phyloP scores from a whole-genome alignment of 768 basidiomycete species.

The Lyophyllum shimeji region DNA sequence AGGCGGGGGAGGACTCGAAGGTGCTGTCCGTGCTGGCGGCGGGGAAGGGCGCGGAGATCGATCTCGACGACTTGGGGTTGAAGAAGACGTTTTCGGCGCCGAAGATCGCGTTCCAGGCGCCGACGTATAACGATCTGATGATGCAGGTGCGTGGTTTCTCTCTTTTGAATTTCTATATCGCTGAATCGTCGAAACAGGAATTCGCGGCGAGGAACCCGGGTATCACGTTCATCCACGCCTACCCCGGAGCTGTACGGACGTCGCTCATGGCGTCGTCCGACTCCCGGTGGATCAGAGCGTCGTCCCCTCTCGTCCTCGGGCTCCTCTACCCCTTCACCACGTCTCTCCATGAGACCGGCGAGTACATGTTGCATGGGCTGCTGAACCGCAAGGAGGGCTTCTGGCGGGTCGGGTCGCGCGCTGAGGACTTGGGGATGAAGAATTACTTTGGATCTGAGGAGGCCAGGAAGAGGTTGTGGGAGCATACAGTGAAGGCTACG shows the following conservation, averaged over 20 bases:
- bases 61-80: conserved; percentile 44
- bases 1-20: conserved; percentile 49
- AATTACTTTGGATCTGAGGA: conserved; percentile 36
- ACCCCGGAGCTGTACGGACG: conserved; percentile 40
- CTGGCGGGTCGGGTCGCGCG: conserved; percentile 30
- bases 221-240: conserved; percentile 38
- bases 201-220: conserved; percentile 33
- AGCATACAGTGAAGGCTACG: conserved; percentile 27
- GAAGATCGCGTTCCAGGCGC: conserved; percentile 26
- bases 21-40: conserved; percentile 46
- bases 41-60: conserved; percentile 35
- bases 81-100: conserved; percentile 35
- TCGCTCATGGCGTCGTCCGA: conserved; percentile 24
- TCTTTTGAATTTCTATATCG: background rate
- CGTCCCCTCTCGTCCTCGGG: conserved; percentile 16
- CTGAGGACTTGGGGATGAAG: conserved; percentile 31
- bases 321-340: conserved; percentile 19
- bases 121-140: conserved; percentile 44
- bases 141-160: conserved; percentile 29
- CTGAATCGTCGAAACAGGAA: conserved; percentile 22
- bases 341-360: conserved; percentile 11
- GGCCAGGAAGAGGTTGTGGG: conserved; percentile 35
- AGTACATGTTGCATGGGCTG: conserved; percentile 35
- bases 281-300: conserved; percentile 20
- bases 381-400: conserved; percentile 25